Evolutionary conservation across 202 grass and related monocot species (phyloP).

Genomic region (Eragrostis tef): DNA sequence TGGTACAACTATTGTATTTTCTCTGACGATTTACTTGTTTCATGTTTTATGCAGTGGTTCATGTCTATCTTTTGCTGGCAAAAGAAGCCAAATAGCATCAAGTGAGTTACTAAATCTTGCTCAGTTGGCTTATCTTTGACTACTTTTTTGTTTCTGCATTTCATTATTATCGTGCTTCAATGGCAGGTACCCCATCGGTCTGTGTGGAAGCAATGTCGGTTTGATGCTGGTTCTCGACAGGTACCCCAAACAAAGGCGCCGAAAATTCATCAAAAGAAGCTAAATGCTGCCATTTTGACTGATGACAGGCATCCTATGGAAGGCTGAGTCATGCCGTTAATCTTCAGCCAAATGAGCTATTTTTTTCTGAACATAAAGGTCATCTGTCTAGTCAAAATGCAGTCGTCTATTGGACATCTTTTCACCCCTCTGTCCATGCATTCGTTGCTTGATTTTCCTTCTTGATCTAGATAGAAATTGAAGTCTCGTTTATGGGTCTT

Average conservation of each 20-base stretch:
- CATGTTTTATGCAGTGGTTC: slow-evolving; percentile 59
- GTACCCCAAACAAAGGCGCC: slow-evolving; percentile 49
- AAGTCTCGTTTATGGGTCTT: no score
- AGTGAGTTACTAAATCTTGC: slow-evolving; percentile 53
- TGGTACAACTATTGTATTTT: slow-evolving; percentile 2
- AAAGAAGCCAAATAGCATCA: slow-evolving; percentile 61
- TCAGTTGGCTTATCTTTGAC: slow-evolving; percentile 10
- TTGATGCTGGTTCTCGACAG: slow-evolving; percentile 76
- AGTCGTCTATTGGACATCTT: no score
- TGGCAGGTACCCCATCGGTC: slow-evolving; percentile 67
- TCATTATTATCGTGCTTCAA: slow-evolving; percentile 15
- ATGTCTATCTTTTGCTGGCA: slow-evolving; percentile 55
- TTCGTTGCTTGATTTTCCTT: no score
- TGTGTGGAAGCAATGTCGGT: slow-evolving; percentile 66
- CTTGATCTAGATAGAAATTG: no score
- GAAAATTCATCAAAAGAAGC: slow-evolving; percentile 61
- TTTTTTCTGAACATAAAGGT: slow-evolving; percentile 37
- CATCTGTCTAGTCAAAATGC: no score
- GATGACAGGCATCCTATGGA: not conserved
- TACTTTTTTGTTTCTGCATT: not conserved
- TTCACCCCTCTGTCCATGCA: no score
- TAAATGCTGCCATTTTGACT: slow-evolving; percentile 6
- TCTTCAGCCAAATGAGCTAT: slow-evolving; percentile 7
- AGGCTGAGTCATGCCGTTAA: no score
- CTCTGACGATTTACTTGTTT: slow-evolving; percentile 35